Evolutionary conservation across 148 eudicot genomes (phyloP).

Genomic region (Diospyros lotus): DNA sequence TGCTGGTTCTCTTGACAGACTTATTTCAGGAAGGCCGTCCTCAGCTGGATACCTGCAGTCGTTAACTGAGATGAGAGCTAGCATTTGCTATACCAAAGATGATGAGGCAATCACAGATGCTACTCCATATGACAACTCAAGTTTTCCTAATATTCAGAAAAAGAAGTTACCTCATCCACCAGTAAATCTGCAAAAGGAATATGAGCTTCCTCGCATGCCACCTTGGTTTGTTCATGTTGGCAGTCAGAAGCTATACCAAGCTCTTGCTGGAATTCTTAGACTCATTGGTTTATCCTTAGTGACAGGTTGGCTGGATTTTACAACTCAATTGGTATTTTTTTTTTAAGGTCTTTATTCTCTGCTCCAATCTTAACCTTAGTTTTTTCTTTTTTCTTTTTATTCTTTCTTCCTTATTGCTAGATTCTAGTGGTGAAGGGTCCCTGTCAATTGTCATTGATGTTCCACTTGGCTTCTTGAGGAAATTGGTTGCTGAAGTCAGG

Average conservation of each 20-base stretch:
- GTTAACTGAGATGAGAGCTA: constrained; percentile 63
- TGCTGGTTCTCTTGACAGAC: constrained; percentile 77
- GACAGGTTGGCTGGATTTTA: constrained; percentile 45
- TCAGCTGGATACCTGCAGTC: constrained; percentile 77
- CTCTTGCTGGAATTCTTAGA: constrained; percentile 78
- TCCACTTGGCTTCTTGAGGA: constrained; percentile 69
- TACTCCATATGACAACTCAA: constrained; percentile 29
- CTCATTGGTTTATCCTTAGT: constrained; percentile 68
- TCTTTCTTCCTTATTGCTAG: constrained; percentile 28
- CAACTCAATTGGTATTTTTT: constrained; percentile 4
- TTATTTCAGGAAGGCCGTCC: constrained; percentile 47
- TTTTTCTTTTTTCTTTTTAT: background rate
- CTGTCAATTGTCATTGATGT: constrained; percentile 62
- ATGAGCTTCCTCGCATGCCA: constrained; percentile 82
- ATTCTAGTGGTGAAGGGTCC: constrained; percentile 48
- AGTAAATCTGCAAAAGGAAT: constrained; percentile 32
- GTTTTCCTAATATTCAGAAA: constrained; percentile 13
- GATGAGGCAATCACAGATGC: constrained; percentile 23
- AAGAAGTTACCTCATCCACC: constrained; percentile 24
- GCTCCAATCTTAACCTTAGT: constrained; percentile 18
- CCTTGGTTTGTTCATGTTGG: constrained; percentile 83
- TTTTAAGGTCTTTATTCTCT: background rate
- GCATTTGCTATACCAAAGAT: constrained; percentile 20
- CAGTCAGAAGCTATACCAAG: constrained; percentile 65
- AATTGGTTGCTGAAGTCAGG: constrained; percentile 65